Evolutionary conservation across 208 protist species (phyloP).

Genomic region (Trypanosoma vivax): DNA sequence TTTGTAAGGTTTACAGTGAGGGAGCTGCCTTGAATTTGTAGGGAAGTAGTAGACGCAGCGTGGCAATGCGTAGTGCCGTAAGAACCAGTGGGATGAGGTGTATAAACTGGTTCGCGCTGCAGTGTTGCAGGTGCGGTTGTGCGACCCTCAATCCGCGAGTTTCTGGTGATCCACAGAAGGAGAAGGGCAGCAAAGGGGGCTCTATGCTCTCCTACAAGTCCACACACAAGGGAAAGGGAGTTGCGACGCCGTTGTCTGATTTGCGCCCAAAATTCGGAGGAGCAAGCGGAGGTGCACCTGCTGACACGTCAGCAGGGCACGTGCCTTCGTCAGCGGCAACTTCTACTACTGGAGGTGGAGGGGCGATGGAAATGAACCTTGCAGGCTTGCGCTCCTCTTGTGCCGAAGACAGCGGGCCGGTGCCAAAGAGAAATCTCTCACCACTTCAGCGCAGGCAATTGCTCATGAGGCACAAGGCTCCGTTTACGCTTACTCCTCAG

Average conservation of each 20-base stretch:
- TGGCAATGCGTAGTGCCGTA: no score
- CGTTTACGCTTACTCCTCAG: slow-evolving; percentile 76
- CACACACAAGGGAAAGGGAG: slow-evolving; percentile 58
- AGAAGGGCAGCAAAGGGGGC: not conserved
- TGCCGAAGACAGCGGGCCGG: slow-evolving; percentile 56
- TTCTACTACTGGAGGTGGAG: not conserved
- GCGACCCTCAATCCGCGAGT: no score
- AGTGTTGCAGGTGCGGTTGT: no score
- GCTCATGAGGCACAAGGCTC: slow-evolving; percentile 70
- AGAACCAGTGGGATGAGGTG: no score
- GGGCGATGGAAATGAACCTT: slow-evolving; percentile 6
- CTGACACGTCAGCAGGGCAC: no score
- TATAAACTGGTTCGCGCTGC: no score
- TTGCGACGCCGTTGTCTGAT: slow-evolving; percentile 33
- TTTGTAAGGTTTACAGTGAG: no score
- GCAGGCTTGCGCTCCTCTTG: slow-evolving; percentile 59
- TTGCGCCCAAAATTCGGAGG: no score
- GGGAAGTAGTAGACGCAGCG: no score
- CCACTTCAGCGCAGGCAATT: slow-evolving; percentile 80
- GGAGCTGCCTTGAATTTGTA: no score
- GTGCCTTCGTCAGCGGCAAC: not conserved
- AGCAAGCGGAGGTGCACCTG: no score
- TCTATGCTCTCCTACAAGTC: slow-evolving; percentile 70
- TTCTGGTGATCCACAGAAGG: not conserved
- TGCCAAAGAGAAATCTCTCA: slow-evolving; percentile 52